These are phyloP conservation scores for Akanthomyces lecanii DNA, from an alignment of 2,329 filamentous ascomycete species.

Conservation along the genomic window DNA sequence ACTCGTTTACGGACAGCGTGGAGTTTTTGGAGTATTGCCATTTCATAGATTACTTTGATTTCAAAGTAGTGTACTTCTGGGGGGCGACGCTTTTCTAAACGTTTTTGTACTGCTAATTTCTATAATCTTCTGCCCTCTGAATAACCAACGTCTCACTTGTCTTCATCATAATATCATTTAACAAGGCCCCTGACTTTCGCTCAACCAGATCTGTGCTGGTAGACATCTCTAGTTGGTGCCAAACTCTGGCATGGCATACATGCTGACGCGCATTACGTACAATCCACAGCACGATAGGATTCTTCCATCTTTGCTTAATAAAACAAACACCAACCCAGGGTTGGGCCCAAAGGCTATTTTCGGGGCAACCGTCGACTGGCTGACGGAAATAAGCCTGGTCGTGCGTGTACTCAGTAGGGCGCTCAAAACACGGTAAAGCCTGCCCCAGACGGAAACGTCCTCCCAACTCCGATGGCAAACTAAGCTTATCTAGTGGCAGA, in stretches of 20 bases:
- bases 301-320: not conserved
- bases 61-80: not conserved
- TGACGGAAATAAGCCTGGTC: not conserved
- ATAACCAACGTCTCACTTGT: not conserved
- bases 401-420: not conserved
- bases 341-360: not conserved
- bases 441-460: not conserved
- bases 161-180: not conserved
- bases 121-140: not conserved
- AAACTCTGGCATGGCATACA: too few relatives aligned
- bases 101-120: not conserved
- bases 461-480: conserved; percentile 2
- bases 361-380: not conserved
- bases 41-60: not conserved
- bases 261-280: too few relatives aligned
- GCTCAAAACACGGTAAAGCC: not conserved
- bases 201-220: too few relatives aligned
- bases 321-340: not conserved
- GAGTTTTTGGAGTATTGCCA: conserved; percentile 12
- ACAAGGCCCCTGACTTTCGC: too few relatives aligned
- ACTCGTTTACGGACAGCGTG: conserved; percentile 13
- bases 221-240: too few relatives aligned
- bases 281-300: too few relatives aligned
- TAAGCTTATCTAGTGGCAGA: conserved; percentile 7
- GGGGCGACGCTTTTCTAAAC: not conserved